These are phyloP conservation scores for Phytopythium chamaehyphon DNA, from an alignment of 352 stramenopile species.

Conservation along the genomic window DNA sequence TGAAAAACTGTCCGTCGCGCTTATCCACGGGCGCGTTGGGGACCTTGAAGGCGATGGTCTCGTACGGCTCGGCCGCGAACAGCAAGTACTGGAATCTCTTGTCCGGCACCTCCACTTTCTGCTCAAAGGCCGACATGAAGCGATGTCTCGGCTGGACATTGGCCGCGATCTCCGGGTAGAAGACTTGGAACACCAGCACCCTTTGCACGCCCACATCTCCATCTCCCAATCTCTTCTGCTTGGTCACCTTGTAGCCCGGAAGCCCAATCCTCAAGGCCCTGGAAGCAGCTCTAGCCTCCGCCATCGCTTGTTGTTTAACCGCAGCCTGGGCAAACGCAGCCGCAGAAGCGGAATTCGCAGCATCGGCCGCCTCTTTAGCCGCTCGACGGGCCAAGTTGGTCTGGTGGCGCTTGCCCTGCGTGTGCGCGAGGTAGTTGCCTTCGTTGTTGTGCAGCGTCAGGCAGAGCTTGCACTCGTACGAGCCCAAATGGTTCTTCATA, in stretches of 20 bases:
- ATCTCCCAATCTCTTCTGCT: slow-evolving; percentile 67
- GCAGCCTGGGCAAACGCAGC: slow-evolving; percentile 40
- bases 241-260: slow-evolving; percentile 98
- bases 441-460: slow-evolving; percentile 99
- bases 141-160: slow-evolving; percentile 95
- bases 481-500: slow-evolving; percentile 98
- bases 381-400: slow-evolving; percentile 93
- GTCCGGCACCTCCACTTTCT: slow-evolving; percentile 96
- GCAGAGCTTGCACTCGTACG: slow-evolving; percentile 99
- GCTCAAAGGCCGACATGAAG: slow-evolving; percentile 99
- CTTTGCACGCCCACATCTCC: slow-evolving; percentile 68
- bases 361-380: slow-evolving; percentile 72
- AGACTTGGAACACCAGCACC: slow-evolving; percentile 92
- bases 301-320: slow-evolving; percentile 21
- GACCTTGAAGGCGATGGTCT: slow-evolving; percentile 99
- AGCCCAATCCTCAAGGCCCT: slow-evolving; percentile 94
- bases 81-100: slow-evolving; percentile 96
- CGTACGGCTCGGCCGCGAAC: slow-evolving; percentile 98
- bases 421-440: slow-evolving; percentile 99
- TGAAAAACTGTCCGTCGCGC: slow-evolving; percentile 94
- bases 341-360: slow-evolving; percentile 37
- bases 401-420: slow-evolving; percentile 99
- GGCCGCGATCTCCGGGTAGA: slow-evolving; percentile 95
- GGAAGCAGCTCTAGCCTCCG: slow-evolving; percentile 40
- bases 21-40: slow-evolving; percentile 96